phyloP scores from a whole-genome alignment of 345 rosid genomes.

The Cochlearia excelsa region DNA sequence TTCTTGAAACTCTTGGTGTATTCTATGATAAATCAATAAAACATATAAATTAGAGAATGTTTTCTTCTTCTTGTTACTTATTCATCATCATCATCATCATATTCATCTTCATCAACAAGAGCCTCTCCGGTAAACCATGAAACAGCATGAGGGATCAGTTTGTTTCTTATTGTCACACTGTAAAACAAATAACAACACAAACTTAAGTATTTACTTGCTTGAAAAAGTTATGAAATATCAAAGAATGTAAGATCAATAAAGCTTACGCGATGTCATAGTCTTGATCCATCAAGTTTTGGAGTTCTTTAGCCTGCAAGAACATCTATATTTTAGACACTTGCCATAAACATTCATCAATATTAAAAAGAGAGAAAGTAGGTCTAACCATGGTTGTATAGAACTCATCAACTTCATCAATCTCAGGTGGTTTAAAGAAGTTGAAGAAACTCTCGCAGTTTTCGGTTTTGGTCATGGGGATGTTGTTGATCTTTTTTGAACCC shows the following conservation, averaged over 20 bases:
- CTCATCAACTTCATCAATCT: conserved; percentile 78
- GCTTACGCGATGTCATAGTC: conserved; percentile 89
- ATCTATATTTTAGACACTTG: not conserved
- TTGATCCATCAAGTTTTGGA: conserved; percentile 81
- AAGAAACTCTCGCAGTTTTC: conserved; percentile 90
- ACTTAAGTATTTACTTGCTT: not conserved
- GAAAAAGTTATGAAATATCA: not conserved
- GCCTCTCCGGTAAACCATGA: conserved; percentile 98
- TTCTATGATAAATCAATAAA: conserved; percentile 15
- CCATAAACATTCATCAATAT: not conserved
- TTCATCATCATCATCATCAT: conserved; percentile 24
- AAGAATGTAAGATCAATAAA: conserved; percentile 21
- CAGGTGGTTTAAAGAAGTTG: conserved; percentile 88
- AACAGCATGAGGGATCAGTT: conserved; percentile 89
- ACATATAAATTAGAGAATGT: conserved; percentile 1
- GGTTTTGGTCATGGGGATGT: conserved; percentile 70
- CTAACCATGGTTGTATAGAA: conserved; percentile 19
- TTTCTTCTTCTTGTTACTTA: conserved; percentile 34
- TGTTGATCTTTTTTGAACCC: conserved; percentile 69
- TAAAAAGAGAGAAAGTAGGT: not conserved
- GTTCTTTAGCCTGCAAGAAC: conserved; percentile 56
- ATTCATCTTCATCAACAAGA: conserved; percentile 54
- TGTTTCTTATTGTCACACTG: conserved; percentile 81
- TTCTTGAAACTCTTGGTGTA: conserved; percentile 20
- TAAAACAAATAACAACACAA: not conserved